A percentile compares a stretch with the other conserved stretches of the same genome.
Conservation (phyloP, 2,329 filamentous ascomycete genomes). For the Dissoconium aciculare region DNA sequence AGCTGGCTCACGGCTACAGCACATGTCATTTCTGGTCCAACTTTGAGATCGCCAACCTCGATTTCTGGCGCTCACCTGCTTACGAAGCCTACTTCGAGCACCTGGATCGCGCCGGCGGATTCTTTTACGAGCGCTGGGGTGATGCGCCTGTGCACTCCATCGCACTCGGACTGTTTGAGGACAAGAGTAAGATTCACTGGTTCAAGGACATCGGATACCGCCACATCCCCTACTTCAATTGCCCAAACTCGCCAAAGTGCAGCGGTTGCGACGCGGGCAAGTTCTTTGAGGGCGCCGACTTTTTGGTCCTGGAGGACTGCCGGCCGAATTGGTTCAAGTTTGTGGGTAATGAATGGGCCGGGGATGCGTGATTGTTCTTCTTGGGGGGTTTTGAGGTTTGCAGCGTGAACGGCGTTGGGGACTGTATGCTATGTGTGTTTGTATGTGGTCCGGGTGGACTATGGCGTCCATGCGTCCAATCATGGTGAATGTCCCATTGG, state of each 20-base stretch:
- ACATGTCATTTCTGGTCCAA: conserved; percentile 99
- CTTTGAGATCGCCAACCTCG: conserved; percentile 89
- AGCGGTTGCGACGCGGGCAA: conserved; percentile 71
- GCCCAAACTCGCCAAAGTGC: conserved; percentile 90
- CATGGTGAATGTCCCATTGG: no score
- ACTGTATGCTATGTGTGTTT: no score
- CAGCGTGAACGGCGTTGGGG: no score
- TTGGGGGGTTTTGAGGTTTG: no score
- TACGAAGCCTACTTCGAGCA: conserved; percentile 97
- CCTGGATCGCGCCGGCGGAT: conserved; percentile 81
- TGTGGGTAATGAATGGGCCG: conserved; percentile 45
- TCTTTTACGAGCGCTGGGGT: conserved; percentile 98
- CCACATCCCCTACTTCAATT: conserved; percentile 97
- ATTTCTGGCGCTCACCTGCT: conserved; percentile 75
- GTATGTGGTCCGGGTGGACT: background rate
- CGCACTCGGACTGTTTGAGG: conserved; percentile 80
- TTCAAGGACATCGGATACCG: conserved; percentile 99
- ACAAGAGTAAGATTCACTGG: conserved; percentile 74
- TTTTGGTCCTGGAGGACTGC: conserved; percentile 81
- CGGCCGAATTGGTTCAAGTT: conserved; percentile 96
- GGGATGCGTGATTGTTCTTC: no score
- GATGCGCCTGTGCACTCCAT: conserved; percentile 96
- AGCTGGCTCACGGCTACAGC: conserved; percentile 78
- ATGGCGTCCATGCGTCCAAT: no score
- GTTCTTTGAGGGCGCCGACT: conserved; percentile 77